A percentile compares a stretch with the other conserved stretches of the same genome.
Conservation (phyloP, 2,329 filamentous ascomycete species). For the Rhytidhysteron rufulum region DNA sequence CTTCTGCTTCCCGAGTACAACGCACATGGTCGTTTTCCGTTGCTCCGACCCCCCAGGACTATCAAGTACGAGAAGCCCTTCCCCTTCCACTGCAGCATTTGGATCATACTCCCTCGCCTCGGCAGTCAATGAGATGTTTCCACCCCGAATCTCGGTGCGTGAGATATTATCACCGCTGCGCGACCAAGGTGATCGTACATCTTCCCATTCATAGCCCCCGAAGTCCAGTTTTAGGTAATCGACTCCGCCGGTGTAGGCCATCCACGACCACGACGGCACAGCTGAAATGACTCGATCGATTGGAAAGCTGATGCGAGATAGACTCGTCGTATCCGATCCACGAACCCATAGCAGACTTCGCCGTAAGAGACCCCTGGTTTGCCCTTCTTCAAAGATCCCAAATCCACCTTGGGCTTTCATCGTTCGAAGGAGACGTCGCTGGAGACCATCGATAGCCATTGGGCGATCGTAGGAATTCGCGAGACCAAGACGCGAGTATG, state of each 20-base stretch:
- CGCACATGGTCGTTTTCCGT: neutral
- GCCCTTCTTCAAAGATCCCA: neutral
- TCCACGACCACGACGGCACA: conserved; percentile 16
- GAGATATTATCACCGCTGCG: neutral
- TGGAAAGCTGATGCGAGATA: conserved; percentile 3
- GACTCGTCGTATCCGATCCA: conserved; percentile 10
- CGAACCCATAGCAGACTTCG: conserved; percentile 8
- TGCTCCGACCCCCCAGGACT: neutral
- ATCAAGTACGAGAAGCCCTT: neutral
- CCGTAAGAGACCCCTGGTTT: neutral
- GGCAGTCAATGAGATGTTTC: neutral
- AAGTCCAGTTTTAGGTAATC: conserved; percentile 11
- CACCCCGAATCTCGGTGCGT: no score
- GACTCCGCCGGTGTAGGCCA: conserved; percentile 15
- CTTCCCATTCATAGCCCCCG: conserved; percentile 10
- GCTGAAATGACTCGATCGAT: neutral
- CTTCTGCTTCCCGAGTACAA: neutral
- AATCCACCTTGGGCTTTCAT: neutral
- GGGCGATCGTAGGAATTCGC: neutral
- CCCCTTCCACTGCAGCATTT: neutral
- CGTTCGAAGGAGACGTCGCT: conserved; percentile 2
- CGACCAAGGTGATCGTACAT: neutral
- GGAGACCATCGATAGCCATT: conserved; percentile 2
- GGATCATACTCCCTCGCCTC: neutral
- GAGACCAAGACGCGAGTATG: conserved; percentile 1